Evolutionary conservation across 2,329 filamentous ascomycete genomes (phyloP).

Genomic region (Pseudogymnoascus sp.): DNA sequence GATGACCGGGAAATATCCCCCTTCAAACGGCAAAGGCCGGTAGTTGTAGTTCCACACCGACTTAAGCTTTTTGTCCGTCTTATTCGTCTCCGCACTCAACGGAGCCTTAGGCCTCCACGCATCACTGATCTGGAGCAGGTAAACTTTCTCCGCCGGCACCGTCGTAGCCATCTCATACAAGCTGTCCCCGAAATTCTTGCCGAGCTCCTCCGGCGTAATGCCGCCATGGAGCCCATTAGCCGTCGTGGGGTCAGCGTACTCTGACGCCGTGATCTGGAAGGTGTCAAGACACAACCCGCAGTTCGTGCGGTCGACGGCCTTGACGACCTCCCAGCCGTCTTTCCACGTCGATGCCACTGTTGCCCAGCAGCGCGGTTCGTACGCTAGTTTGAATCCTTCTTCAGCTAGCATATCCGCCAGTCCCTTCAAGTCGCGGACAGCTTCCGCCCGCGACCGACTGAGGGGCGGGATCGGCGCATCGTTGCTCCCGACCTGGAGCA

Average conservation of each 20-base stretch:
- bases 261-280: conserved; percentile 64
- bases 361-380: conserved; percentile 79
- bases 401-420: conserved; percentile 54
- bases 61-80: conserved; percentile 48
- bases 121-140: conserved; percentile 65
- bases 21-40: conserved; percentile 59
- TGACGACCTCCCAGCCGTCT: conserved; percentile 60
- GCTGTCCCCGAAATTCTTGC: conserved; percentile 43
- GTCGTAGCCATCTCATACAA: conserved; percentile 46
- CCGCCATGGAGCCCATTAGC: conserved; percentile 43
- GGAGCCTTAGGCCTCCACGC: conserved; percentile 56
- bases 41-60: conserved; percentile 65
- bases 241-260: conserved; percentile 66
- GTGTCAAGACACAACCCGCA: conserved; percentile 70
- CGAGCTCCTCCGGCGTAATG: conserved; percentile 33
- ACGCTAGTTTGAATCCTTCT: conserved; percentile 55
- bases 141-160: conserved; percentile 63
- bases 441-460: not conserved
- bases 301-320: conserved; percentile 53
- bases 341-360: conserved; percentile 62
- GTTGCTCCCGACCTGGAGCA: conserved; percentile 51
- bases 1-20: conserved; percentile 61
- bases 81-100: conserved; percentile 40
- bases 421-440: conserved; percentile 38
- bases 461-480: not conserved